phyloP scores from a whole-genome alignment of 176 grass and related monocot genomes.

The Musa itinerans region DNA sequence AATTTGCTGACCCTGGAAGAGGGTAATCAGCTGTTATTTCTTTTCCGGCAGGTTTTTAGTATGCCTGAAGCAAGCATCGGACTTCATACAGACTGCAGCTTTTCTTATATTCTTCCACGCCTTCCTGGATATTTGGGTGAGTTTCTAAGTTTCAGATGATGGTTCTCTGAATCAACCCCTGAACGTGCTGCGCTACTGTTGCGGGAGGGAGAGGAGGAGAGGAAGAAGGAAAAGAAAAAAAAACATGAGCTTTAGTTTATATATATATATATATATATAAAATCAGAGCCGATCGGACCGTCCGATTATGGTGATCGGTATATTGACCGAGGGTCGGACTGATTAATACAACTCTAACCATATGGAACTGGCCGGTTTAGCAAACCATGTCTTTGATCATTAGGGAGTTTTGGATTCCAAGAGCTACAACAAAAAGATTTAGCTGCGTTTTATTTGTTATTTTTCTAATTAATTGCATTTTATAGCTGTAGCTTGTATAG shows the following conservation, averaged over 20 bases:
- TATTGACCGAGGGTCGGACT: too few species aligned
- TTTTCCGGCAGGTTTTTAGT: conserved; percentile 47
- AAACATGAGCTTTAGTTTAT: too few species aligned
- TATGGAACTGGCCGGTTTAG: too few species aligned
- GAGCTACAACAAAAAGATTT: neutral
- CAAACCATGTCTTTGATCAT: too few species aligned
- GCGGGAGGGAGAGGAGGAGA: too few species aligned
- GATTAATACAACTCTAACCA: too few species aligned
- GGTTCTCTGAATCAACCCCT: neutral
- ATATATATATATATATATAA: too few species aligned
- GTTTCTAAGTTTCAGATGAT: neutral
- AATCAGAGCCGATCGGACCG: too few species aligned
- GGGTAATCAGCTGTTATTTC: neutral
- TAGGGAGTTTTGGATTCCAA: too few species aligned
- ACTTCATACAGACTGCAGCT: conserved; percentile 87
- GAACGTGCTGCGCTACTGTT: neutral
- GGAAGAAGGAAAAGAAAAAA: too few species aligned
- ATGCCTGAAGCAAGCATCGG: conserved; percentile 87
- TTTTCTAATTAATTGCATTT: neutral
- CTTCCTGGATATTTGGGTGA: conserved; percentile 79
- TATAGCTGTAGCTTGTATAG: neutral
- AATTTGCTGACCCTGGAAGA: neutral
- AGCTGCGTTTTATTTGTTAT: neutral
- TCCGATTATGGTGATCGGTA: too few species aligned
- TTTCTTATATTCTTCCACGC: conserved; percentile 88